Evolutionary conservation across 108 stramenopile species (phyloP).

Genomic region (Mayamaea pseudoterrestris): DNA sequence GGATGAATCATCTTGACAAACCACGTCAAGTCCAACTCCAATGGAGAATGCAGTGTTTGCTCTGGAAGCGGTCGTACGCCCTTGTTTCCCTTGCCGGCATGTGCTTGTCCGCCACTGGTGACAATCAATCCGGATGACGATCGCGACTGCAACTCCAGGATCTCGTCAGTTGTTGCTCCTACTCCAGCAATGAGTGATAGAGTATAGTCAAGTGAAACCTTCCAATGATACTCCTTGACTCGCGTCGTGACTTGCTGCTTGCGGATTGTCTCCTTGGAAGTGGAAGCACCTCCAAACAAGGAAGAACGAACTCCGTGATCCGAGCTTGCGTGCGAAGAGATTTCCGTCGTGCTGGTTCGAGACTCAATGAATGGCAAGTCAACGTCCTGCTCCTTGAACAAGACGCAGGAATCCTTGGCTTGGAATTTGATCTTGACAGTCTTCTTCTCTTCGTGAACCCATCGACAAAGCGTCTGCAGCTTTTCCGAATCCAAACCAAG

Average conservation of each 20-base stretch:
- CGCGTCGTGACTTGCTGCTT: slow-evolving; percentile 20
- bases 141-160: slow-evolving; percentile 19
- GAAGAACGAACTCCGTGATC: no score
- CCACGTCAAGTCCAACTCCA: slow-evolving; percentile 44
- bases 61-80: slow-evolving; percentile 11
- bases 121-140: slow-evolving; percentile 19
- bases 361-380: slow-evolving; percentile 17
- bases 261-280: no score
- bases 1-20: slow-evolving; percentile 23
- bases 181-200: no score
- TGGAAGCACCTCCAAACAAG: no score
- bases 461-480: slow-evolving; percentile 11
- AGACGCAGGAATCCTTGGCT: slow-evolving; percentile 17
- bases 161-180: slow-evolving; percentile 22
- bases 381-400: slow-evolving; percentile 30
- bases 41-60: slow-evolving; percentile 9
- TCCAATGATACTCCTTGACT: slow-evolving; percentile 46
- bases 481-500: slow-evolving; percentile 40
- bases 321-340: no score
- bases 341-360: slow-evolving; percentile 1
- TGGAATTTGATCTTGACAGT: slow-evolving; percentile 40
- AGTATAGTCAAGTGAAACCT: slow-evolving; percentile 12
- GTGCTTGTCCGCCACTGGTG: slow-evolving; percentile 12
- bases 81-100: slow-evolving; percentile 3
- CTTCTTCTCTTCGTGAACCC: slow-evolving; percentile 18